These are phyloP conservation scores for Gonapodya prolifera DNA, from an alignment of 192 early-diverging fungal genomes.

Conservation along the genomic window DNA sequence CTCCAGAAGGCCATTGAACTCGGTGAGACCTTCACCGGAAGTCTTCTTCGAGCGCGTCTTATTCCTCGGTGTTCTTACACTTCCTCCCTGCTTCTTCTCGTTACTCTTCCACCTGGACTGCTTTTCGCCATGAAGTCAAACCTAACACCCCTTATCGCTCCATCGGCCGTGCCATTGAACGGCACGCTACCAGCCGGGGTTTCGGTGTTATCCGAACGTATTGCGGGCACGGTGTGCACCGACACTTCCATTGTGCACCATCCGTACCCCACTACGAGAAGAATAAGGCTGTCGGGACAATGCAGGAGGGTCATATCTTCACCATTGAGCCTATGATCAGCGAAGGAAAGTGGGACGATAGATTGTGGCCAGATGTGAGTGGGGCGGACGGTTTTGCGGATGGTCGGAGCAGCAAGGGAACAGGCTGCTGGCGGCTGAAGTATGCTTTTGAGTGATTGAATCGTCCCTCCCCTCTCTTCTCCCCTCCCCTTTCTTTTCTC, in stretches of 20 bases:
- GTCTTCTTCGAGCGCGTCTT: conserved; percentile 3
- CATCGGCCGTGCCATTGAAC: conserved; percentile 79
- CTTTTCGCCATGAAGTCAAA: conserved; percentile 70
- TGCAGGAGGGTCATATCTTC: conserved; percentile 91
- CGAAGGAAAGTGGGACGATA: conserved; percentile 52
- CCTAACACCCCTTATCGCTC: conserved; percentile 88
- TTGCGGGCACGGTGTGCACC: conserved; percentile 83
- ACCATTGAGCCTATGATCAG: conserved; percentile 99
- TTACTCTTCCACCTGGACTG: conserved; percentile 3
- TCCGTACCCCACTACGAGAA: conserved; percentile 89
- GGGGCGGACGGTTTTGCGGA: background rate
- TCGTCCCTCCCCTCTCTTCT: background rate
- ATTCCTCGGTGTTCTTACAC: background rate
- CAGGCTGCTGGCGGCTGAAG: too few species aligned
- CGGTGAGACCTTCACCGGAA: conserved; percentile 45
- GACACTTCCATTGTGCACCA: conserved; percentile 81
- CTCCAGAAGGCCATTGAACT: conserved; percentile 83
- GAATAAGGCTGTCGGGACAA: conserved; percentile 90
- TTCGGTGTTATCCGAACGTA: conserved; percentile 88
- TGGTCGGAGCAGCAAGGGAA: too few species aligned
- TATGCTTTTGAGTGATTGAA: too few species aligned
- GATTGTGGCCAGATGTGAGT: conserved; percentile 31
- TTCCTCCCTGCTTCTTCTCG: background rate
- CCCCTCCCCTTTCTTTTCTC: background rate
- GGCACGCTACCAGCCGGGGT: conserved; percentile 65